Evolutionary conservation across 495 filamentous ascomycete genomes (phyloP).

Genomic region (Talaromyces thailandensis): DNA sequence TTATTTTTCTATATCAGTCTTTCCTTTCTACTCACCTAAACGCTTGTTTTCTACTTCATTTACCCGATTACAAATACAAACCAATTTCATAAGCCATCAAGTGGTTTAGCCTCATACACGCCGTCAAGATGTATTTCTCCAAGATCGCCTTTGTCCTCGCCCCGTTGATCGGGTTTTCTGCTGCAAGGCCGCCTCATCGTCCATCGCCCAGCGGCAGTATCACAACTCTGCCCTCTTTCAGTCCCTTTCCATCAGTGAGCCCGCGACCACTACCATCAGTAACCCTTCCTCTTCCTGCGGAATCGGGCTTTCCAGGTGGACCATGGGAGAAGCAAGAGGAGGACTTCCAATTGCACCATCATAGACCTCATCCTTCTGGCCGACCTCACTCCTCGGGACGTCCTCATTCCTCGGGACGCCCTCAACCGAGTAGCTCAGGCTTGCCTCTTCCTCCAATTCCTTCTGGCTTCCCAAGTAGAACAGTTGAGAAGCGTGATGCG

Average conservation of each 20-base stretch:
- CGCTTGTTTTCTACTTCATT: neutral
- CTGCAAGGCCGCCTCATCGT: neutral
- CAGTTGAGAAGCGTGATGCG: neutral
- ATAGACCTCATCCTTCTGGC: neutral
- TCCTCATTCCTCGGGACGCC: neutral
- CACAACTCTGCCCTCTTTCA: neutral
- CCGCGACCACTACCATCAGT: neutral
- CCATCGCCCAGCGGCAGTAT: neutral
- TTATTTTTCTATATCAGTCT: neutral
- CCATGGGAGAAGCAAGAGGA: neutral
- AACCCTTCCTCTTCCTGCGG: neutral
- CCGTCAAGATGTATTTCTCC: conserved; percentile 1
- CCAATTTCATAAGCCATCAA: neutral
- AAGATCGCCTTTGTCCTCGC: neutral
- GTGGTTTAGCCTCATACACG: neutral
- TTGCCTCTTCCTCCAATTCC: no score
- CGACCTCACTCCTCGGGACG: neutral
- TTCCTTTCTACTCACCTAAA: neutral
- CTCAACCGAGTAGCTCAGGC: neutral
- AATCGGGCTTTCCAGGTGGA: neutral
- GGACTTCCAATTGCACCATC: neutral
- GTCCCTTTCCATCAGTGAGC: neutral
- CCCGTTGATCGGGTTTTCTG: conserved; percentile 3
- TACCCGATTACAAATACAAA: neutral
- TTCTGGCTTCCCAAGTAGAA: no score